Percentiles rank a stretch among this genome's conserved stretches.
Conservation (phyloP, 768 basidiomycete species). For the Harrya chromipes region DNA sequence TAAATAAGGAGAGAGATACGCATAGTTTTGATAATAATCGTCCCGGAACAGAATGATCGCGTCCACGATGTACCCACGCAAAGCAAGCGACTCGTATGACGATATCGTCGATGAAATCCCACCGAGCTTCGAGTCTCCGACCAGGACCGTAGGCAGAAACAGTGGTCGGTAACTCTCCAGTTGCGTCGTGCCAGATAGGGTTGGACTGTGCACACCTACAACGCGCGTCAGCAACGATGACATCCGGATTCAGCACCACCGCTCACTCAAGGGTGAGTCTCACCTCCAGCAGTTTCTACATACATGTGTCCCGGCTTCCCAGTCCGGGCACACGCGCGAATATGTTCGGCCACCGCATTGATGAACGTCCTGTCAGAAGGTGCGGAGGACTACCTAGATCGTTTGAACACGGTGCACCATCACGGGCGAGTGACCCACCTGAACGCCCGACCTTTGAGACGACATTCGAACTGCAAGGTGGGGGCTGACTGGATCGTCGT, state of each 20-base stretch:
- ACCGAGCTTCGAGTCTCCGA: conserved; percentile 87
- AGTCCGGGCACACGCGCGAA: conserved; percentile 48
- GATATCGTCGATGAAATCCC: conserved; percentile 94
- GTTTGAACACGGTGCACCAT: conserved; percentile 1
- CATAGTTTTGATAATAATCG: conserved; percentile 82
- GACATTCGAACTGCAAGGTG: conserved; percentile 76
- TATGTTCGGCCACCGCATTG: conserved; percentile 58
- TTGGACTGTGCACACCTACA: conserved; percentile 89
- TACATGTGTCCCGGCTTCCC: conserved; percentile 57
- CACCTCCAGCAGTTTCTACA: conserved; percentile 95
- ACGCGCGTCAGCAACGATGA: conserved; percentile 3
- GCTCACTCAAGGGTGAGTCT: conserved; percentile 30
- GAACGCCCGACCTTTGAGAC: conserved; percentile 25
- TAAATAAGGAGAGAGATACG: conserved; percentile 83
- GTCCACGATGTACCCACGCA: conserved; percentile 90
- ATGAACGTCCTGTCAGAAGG: conserved; percentile 69
- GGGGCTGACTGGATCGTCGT: conserved; percentile 88
- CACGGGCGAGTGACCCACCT: conserved; percentile 24
- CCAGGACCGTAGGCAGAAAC: conserved; percentile 80
- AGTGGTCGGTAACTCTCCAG: conserved; percentile 83
- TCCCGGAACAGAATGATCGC: conserved; percentile 82
- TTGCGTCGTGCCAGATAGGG: conserved; percentile 79
- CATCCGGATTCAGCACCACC: not conserved
- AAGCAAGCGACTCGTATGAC: conserved; percentile 83
- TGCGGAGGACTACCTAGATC: conserved; percentile 22